Percentiles rank a stretch among this genome's conserved stretches.
phyloP scores from a whole-genome alignment of 768 basidiomycete genomes.

The Leccinum ochraceum region DNA sequence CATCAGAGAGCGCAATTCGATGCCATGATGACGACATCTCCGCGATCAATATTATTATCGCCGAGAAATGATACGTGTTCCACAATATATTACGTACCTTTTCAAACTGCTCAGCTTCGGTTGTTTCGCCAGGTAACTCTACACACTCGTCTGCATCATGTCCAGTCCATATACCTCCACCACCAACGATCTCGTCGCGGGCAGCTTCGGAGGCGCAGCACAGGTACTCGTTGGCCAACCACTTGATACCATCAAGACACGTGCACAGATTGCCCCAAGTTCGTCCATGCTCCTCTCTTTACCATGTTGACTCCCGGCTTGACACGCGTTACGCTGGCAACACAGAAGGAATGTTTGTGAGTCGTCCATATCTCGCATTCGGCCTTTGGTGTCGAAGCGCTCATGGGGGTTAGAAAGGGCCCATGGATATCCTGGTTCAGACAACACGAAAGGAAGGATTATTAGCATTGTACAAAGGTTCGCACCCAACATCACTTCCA shows the following conservation, averaged over 20 bases:
- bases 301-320: neutral
- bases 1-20: neutral
- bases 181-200: slow-evolving; percentile 81
- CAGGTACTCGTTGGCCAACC: slow-evolving; percentile 96
- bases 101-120: neutral
- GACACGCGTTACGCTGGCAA: slow-evolving; percentile 5
- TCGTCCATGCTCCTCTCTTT: slow-evolving; percentile 28
- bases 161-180: slow-evolving; percentile 47
- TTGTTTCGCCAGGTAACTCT: neutral
- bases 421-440: slow-evolving; percentile 84
- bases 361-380: slow-evolving; percentile 45
- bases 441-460: slow-evolving; percentile 88
- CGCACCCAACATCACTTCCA: slow-evolving; percentile 1
- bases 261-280: slow-evolving; percentile 88
- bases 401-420: slow-evolving; percentile 66
- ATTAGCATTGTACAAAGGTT: slow-evolving; percentile 94
- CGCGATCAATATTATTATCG: neutral
- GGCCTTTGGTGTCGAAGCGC: neutral
- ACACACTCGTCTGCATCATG: slow-evolving; percentile 12
- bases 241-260: slow-evolving; percentile 84
- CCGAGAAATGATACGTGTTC: neutral
- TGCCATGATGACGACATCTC: slow-evolving; percentile 9
- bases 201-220: slow-evolving; percentile 89
- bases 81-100: neutral
- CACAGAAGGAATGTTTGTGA: slow-evolving; percentile 85